Evolutionary conservation across 345 rosid genomes (phyloP), one percentile per base, ranked within the genome.

Genomic region (Eucalyptus curtisii): DNA sequence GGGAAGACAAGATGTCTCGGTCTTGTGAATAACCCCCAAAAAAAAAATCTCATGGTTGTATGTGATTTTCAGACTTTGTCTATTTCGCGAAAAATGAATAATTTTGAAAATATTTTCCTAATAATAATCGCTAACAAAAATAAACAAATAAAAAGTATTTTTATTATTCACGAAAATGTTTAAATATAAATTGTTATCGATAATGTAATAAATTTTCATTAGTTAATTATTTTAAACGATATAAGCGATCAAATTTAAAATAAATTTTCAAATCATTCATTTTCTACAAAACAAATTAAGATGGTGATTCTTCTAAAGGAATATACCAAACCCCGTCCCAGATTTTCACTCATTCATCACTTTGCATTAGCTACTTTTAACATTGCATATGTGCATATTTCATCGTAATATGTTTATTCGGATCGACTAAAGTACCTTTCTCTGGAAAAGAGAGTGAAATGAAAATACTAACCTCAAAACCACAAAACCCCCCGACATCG

Each of bases 21-120:
- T 37, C 7, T 33, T 33, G 44, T 37, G 44, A 71, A 33, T 71
- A 19, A 37, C 13, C 25, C 81, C 81, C 45, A 55, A 55, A 8
- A 71, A 33, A 68, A 3, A 71, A 71, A 66, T 71, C 81, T 37
- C 25, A 19, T 5, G 19, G 13, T 68, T 2, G 44, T 31, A 17
- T 5, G 13, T 4, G 13, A 71, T 71, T 33, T 19, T 55, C 13
- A 22, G 3, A 4, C 30, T 24, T 55, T 55, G 3, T 24, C 24
- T 55, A 25, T 22, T 55, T 10, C 6, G 0, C 0, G 0, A 24
- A 55, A 55, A 55, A 0, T 24, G 11, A 55, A 55, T 55, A 0
- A 24, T 55, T 55, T 55, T 9, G 2, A 24, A 24, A 24, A 4
- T 55, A 55, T 22, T 55, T 55, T 55, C 1, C 4, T 24, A 24